Conservation (phyloP, 2,329 filamentous ascomycete genomes). For the Penicillium sp. region DNA sequence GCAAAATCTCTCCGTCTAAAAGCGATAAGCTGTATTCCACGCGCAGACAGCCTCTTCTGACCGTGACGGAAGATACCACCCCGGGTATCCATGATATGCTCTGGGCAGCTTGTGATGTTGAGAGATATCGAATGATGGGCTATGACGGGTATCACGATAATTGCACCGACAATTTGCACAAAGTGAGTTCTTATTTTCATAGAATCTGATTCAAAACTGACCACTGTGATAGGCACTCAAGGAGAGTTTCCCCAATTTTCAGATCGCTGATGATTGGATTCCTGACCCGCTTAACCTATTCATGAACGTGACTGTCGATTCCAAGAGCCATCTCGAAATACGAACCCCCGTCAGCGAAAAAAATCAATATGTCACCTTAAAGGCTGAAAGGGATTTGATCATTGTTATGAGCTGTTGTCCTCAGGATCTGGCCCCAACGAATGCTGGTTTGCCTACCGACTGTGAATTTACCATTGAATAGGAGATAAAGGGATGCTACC, state of each 20-base stretch:
- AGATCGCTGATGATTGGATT: constrained; percentile 36
- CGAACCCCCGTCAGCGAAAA: constrained; percentile 37
- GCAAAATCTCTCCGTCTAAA: constrained; percentile 31
- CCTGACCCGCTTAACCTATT: constrained; percentile 51
- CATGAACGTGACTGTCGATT: constrained; percentile 49
- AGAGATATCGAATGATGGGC: constrained; percentile 45
- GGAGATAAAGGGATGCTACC: no score
- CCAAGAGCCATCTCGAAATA: constrained; percentile 39
- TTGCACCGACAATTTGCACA: constrained; percentile 46
- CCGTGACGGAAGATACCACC: constrained; percentile 43
- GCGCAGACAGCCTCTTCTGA: constrained; percentile 42
- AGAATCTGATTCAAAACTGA: no score
- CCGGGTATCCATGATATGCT: constrained; percentile 46
- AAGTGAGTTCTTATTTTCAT: constrained; percentile 10
- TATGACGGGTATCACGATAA: constrained; percentile 45
- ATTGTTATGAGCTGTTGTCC: constrained; percentile 50
- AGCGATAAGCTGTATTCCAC: constrained; percentile 44
- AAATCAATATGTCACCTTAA: constrained; percentile 41
- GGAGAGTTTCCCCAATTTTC: constrained; percentile 28
- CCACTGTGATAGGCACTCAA: constrained; percentile 21
- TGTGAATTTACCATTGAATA: constrained; percentile 5
- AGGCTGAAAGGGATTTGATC: constrained; percentile 42
- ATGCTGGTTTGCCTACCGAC: constrained; percentile 41
- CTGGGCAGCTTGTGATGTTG: constrained; percentile 46
- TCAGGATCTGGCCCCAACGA: constrained; percentile 46